These are phyloP conservation scores for Pseudocercospora cruenta DNA, from an alignment of 2,329 filamentous ascomycete species.

Conservation along the genomic window DNA sequence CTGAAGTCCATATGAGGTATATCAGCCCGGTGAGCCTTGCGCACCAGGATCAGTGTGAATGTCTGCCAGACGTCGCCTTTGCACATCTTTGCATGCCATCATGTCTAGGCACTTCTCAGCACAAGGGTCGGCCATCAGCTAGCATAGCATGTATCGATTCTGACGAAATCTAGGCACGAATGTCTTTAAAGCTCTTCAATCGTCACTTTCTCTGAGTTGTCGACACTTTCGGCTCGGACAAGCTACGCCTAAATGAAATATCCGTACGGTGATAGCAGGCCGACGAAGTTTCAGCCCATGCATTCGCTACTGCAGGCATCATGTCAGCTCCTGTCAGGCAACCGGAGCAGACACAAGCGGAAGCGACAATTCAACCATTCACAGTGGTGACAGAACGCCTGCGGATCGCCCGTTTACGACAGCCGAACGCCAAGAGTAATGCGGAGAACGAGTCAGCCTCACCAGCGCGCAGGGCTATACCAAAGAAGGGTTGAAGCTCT, in stretches of 20 bases:
- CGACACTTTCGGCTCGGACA: neutral
- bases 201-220: neutral
- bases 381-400: neutral
- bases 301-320: neutral
- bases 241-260: neutral
- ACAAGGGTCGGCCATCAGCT: too few species aligned
- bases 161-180: neutral
- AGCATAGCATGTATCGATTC: neutral
- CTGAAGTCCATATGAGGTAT: neutral
- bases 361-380: neutral
- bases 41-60: neutral
- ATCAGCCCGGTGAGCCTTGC: neutral
- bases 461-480: neutral
- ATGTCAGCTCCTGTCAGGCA: neutral
- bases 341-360: neutral
- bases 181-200: neutral
- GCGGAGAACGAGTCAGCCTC: slow-evolving; percentile 2
- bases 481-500: neutral
- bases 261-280: neutral
- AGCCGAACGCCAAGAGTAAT: neutral
- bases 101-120: too few species aligned
- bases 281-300: neutral
- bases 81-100: neutral
- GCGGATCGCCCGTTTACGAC: neutral
- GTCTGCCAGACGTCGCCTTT: too few species aligned